A percentile compares a stretch with the other conserved stretches of the same genome.
These are phyloP conservation scores for Fraxinus pennsylvanica DNA, from an alignment of 257 asterid genomes.

Conservation along the genomic window DNA sequence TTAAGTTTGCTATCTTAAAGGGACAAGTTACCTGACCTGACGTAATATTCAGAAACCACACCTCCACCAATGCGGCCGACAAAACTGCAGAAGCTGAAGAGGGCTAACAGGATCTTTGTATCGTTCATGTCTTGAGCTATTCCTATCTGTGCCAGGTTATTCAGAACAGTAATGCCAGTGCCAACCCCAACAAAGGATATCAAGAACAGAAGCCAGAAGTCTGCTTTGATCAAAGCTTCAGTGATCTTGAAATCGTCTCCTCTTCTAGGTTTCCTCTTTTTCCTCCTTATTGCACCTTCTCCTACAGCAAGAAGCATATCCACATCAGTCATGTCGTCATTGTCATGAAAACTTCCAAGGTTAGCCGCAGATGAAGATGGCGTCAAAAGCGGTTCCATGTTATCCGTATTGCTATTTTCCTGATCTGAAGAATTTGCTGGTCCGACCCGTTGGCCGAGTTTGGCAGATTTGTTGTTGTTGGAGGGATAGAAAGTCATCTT, in stretches of 20 bases:
- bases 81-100: conserved; percentile 74
- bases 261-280: conserved; percentile 61
- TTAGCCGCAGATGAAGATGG: conserved; percentile 41
- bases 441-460: conserved; percentile 1
- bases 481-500: conserved; percentile 68
- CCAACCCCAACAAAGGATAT: conserved; percentile 74
- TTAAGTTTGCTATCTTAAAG: neutral
- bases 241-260: conserved; percentile 62
- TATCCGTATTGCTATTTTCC: conserved; percentile 24
- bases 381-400: conserved; percentile 42
- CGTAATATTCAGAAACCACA: conserved; percentile 55
- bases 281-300: conserved; percentile 58
- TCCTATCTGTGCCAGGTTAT: conserved; percentile 76
- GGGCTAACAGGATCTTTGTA: conserved; percentile 55
- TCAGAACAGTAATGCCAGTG: conserved; percentile 72
- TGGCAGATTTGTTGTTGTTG: conserved; percentile 28
- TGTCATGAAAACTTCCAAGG: conserved; percentile 40
- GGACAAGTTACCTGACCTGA: conserved; percentile 43
- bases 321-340: conserved; percentile 43
- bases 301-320: conserved; percentile 66
- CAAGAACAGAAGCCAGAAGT: conserved; percentile 72
- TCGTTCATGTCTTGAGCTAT: conserved; percentile 53
- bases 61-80: conserved; percentile 84
- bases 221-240: conserved; percentile 70
- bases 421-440: neutral